Conservation (phyloP, 345 rosid species). For the Nasturtium officinale region DNA sequence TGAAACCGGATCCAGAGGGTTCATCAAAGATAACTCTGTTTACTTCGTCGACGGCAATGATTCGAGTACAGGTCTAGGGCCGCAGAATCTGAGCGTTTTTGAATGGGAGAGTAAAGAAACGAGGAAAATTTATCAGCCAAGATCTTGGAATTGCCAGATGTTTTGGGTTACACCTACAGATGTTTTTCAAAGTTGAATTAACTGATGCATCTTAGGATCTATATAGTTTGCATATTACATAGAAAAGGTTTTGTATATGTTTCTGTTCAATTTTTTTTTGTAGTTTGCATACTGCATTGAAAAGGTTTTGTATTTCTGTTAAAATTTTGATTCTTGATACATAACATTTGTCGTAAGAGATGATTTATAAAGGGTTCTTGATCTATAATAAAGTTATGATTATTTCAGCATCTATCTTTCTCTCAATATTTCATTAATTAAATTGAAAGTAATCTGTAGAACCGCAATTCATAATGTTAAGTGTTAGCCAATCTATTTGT, state of each 20-base stretch:
- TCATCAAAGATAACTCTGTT: constrained; percentile 16
- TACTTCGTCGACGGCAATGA: constrained; percentile 24
- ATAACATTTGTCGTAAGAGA: not conserved
- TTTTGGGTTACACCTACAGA: constrained; percentile 33
- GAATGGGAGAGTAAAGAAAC: constrained; percentile 28
- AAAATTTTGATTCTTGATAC: constrained; percentile 11
- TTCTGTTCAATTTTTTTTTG: not conserved
- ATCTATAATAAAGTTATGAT: not conserved
- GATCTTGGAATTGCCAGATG: constrained; percentile 31
- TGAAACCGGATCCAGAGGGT: not conserved
- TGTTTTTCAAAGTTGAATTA: not conserved
- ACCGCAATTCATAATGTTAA: not conserved
- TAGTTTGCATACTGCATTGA: not conserved
- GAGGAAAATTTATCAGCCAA: constrained; percentile 12
- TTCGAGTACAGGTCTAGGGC: not conserved
- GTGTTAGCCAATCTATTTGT: not conserved
- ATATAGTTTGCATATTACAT: not conserved
- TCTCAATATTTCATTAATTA: not conserved
- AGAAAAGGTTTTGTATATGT: not conserved
- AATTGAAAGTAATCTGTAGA: not conserved
- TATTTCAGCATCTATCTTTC: constrained; percentile 3
- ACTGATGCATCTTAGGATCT: not conserved
- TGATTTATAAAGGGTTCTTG: too few relatives aligned
- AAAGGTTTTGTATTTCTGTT: not conserved
- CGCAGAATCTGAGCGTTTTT: constrained; percentile 24